phyloP scores from a whole-genome alignment of 2,329 filamentous ascomycete species.

The Sclerotinia trifoliorum region DNA sequence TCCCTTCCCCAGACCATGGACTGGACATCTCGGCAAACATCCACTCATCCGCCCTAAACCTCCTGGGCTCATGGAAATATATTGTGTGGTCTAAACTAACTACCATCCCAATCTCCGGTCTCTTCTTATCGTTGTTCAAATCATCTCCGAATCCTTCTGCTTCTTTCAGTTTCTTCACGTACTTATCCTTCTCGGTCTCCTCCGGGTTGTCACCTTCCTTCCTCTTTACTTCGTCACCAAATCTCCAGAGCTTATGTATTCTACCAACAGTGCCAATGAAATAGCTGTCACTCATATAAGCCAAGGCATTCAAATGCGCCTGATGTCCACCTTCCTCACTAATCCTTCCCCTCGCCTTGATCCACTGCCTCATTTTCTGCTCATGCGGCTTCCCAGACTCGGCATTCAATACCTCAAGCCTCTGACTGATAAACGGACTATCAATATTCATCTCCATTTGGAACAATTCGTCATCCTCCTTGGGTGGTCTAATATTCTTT shows the following conservation, averaged over 20 bases:
- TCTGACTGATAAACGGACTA: slow-evolving; percentile 57
- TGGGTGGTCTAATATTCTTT: slow-evolving; percentile 41
- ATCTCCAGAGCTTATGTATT: slow-evolving; percentile 77
- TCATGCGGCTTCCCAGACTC: slow-evolving; percentile 54
- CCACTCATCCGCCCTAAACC: slow-evolving; percentile 67
- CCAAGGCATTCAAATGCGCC: slow-evolving; percentile 82
- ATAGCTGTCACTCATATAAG: slow-evolving; percentile 89
- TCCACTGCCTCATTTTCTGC: slow-evolving; percentile 71
- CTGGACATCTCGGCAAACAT: slow-evolving; percentile 78
- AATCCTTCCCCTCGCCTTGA: slow-evolving; percentile 72
- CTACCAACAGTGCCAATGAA: slow-evolving; percentile 88
- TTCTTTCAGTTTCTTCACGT: slow-evolving; percentile 45
- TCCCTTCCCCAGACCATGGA: slow-evolving; percentile 75
- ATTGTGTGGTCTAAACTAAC: slow-evolving; percentile 76
- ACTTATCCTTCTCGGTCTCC: slow-evolving; percentile 48
- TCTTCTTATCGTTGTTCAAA: slow-evolving; percentile 50
- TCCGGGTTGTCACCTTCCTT: slow-evolving; percentile 12
- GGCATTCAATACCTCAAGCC: slow-evolving; percentile 56
- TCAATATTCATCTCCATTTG: slow-evolving; percentile 34
- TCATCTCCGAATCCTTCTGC: slow-evolving; percentile 42
- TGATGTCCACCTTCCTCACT: slow-evolving; percentile 69
- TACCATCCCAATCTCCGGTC: slow-evolving; percentile 75
- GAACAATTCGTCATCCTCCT: slow-evolving; percentile 46
- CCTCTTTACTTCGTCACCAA: slow-evolving; percentile 45
- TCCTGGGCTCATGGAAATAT: slow-evolving; percentile 62